A percentile compares a stretch with the other conserved stretches of the same genome.
phyloP scores from a whole-genome alignment of 768 basidiomycete genomes.

The Chalciporus chontae region DNA sequence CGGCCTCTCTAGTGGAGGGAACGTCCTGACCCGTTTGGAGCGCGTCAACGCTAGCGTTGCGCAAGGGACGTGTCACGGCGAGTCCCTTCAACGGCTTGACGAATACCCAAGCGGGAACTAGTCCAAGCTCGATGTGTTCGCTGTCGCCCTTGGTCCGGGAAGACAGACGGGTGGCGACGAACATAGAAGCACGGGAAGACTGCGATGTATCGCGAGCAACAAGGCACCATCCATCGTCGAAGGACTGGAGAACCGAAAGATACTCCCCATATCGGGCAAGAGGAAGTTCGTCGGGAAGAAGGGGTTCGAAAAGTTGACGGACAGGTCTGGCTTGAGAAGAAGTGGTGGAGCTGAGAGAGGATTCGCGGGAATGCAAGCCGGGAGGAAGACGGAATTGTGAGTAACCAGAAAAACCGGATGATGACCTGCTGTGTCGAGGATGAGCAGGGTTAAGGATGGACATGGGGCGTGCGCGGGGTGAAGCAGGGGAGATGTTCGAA shows the following conservation, averaged over 20 bases:
- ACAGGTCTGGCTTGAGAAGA: constrained; percentile 47
- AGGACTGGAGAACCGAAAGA: constrained; percentile 59
- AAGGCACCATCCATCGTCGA: constrained; percentile 80
- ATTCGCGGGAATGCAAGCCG: constrained; percentile 7
- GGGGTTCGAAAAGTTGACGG: constrained; percentile 61
- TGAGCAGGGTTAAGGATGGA: constrained; percentile 19
- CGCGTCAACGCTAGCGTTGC: constrained; percentile 48
- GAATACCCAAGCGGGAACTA: constrained; percentile 79
- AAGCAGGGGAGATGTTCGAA: constrained; percentile 10
- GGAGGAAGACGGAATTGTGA: constrained; percentile 27
- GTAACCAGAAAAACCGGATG: constrained; percentile 35
- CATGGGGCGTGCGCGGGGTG: constrained; percentile 13
- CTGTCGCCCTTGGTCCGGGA: constrained; percentile 11
- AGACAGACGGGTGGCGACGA: constrained; percentile 30
- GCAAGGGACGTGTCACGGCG: constrained; percentile 58
- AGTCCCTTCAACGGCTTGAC: constrained; percentile 58
- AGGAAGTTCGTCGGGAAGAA: constrained; percentile 72
- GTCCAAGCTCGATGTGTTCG: constrained; percentile 59
- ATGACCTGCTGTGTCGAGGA: constrained; percentile 32
- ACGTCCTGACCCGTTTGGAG: constrained; percentile 45
- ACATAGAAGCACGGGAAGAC: constrained; percentile 42
- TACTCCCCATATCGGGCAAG: constrained; percentile 52
- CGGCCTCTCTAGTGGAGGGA: constrained; percentile 39
- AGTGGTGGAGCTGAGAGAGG: constrained; percentile 19
- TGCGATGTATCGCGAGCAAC: constrained; percentile 50